Conservation (phyloP, 768 basidiomycete genomes). For the Mycena chlorophos region DNA sequence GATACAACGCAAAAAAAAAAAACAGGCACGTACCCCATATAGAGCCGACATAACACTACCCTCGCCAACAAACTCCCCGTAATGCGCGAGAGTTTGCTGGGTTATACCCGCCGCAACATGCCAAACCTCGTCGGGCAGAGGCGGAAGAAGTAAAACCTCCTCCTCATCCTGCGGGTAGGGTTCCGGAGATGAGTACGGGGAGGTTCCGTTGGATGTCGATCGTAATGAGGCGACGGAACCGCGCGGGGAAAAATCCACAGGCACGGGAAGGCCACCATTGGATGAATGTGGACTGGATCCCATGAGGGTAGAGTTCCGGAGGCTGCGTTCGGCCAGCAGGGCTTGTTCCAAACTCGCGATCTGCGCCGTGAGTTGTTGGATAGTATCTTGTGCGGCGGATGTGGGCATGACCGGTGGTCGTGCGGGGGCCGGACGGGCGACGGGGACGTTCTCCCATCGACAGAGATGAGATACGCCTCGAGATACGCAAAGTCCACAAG, state of each 20-base stretch:
- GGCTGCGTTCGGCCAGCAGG: slow-evolving; percentile 24
- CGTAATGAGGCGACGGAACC: slow-evolving; percentile 22
- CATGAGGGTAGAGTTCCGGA: slow-evolving; percentile 17
- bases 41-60: slow-evolving; percentile 50
- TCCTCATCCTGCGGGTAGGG: slow-evolving; percentile 20
- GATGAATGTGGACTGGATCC: slow-evolving; percentile 25
- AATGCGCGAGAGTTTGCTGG: slow-evolving; percentile 46
- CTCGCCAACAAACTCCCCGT: slow-evolving; percentile 49
- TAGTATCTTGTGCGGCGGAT: slow-evolving; percentile 11
- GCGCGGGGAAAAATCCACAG: slow-evolving; percentile 17
- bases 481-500: slow-evolving; percentile 42
- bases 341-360: slow-evolving; percentile 31
- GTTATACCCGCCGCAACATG: slow-evolving; percentile 42
- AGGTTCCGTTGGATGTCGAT: slow-evolving; percentile 17
- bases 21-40: slow-evolving; percentile 39
- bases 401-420: slow-evolving; percentile 34
- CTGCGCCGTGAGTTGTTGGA: slow-evolving; percentile 29
- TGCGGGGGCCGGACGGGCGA: slow-evolving; percentile 43
- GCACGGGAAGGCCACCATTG: slow-evolving; percentile 14
- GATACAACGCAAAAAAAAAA: background rate
- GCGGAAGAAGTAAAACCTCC: slow-evolving; percentile 19
- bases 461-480: slow-evolving; percentile 46
- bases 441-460: slow-evolving; percentile 46
- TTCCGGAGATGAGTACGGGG: slow-evolving; percentile 23
- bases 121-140: slow-evolving; percentile 38